Evolutionary conservation across 2,329 filamentous ascomycete species (phyloP).

Genomic region (Colletotrichum chrysophilum): DNA sequence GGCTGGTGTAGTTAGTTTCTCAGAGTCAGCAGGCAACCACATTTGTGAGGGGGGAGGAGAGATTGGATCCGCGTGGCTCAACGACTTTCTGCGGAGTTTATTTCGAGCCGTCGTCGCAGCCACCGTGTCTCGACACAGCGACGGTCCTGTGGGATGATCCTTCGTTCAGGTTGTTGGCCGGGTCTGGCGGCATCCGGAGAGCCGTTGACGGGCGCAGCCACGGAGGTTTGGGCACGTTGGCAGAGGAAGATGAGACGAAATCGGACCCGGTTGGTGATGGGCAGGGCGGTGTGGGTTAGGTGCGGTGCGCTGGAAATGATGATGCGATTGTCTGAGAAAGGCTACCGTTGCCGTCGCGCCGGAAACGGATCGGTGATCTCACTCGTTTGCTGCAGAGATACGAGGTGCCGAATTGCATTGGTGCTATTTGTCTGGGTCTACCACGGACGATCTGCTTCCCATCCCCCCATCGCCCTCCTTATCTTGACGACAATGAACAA

Average conservation of each 20-base stretch:
- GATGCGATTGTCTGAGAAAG: background rate
- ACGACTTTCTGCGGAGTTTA: background rate
- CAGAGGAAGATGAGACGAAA: background rate
- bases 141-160: background rate
- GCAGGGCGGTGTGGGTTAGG: background rate
- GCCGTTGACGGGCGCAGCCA: background rate
- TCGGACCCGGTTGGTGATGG: background rate
- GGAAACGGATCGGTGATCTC: background rate
- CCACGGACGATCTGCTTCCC: background rate
- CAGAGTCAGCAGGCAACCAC: background rate
- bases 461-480: background rate
- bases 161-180: background rate
- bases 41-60: background rate
- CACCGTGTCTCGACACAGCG: background rate
- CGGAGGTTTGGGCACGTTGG: background rate
- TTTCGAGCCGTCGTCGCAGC: constrained; percentile 10
- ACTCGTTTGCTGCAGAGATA: background rate
- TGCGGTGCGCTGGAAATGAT: background rate
- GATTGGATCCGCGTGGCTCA: background rate
- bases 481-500: background rate
- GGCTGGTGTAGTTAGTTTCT: background rate
- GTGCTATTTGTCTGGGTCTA: background rate
- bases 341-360: background rate
- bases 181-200: background rate
- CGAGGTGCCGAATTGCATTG: background rate